Evolutionary conservation across 345 rosid genomes (phyloP).

Genomic region (Turnera subulata): DNA sequence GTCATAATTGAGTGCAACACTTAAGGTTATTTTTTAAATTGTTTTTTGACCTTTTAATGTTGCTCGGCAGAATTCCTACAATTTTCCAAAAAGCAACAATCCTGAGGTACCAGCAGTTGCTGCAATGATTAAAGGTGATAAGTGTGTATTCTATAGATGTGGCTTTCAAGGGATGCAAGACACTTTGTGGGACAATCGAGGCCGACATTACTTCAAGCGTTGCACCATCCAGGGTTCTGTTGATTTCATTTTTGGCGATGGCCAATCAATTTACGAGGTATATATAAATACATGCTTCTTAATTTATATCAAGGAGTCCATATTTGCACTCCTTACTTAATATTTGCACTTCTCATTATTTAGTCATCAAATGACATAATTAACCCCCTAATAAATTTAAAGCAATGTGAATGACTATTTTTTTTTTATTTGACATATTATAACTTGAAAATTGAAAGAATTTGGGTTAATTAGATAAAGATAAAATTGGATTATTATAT

Average conservation of each 20-base stretch:
- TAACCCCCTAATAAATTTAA: too few relatives aligned
- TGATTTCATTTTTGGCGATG: conserved; percentile 80
- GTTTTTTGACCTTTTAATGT: too few relatives aligned
- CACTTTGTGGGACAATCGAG: conserved; percentile 69
- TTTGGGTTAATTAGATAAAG: too few relatives aligned
- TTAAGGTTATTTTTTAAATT: too few relatives aligned
- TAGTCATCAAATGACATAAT: too few relatives aligned
- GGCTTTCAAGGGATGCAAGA: conserved; percentile 70
- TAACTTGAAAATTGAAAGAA: too few relatives aligned
- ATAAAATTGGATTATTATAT: too few relatives aligned
- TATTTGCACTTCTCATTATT: too few relatives aligned
- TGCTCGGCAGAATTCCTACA: conserved; percentile 55
- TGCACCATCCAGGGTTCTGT: conserved; percentile 78
- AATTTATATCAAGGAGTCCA: background rate
- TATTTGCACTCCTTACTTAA: too few relatives aligned
- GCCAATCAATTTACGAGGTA: conserved; percentile 78
- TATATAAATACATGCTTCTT: background rate
- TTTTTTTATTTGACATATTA: too few relatives aligned
- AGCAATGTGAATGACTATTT: too few relatives aligned
- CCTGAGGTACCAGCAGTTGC: conserved; percentile 53
- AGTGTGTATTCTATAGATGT: conserved; percentile 47
- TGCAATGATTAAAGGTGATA: conserved; percentile 63
- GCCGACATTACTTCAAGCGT: conserved; percentile 58
- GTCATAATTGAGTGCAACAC: too few relatives aligned
- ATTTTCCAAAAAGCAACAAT: conserved; percentile 37